These are phyloP conservation scores for Trametes meyenii DNA, from an alignment of 768 basidiomycete genomes.

Conservation along the genomic window DNA sequence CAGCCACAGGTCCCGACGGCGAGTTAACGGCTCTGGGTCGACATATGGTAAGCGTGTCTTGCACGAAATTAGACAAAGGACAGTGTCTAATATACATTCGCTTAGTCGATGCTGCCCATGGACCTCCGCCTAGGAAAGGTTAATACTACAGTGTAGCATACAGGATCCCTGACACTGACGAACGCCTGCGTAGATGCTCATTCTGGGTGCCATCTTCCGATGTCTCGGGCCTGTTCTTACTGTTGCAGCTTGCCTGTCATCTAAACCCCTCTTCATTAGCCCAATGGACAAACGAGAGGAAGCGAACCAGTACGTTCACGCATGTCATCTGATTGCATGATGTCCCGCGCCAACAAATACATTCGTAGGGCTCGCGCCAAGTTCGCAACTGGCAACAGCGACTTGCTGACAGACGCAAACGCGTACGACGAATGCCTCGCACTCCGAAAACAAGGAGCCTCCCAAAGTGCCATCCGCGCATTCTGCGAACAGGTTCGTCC, in stretches of 20 bases:
- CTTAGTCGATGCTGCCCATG: constrained; percentile 79
- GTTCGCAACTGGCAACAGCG: constrained; percentile 75
- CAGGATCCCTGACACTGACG: not conserved
- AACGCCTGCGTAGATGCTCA: constrained; percentile 65
- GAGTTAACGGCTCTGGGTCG: constrained; percentile 80
- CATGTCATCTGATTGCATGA: not conserved
- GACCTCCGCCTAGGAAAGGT: constrained; percentile 90
- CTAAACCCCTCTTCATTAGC: constrained; percentile 82
- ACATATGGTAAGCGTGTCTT: constrained; percentile 58
- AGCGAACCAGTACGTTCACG: constrained; percentile 57
- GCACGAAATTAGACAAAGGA: not conserved
- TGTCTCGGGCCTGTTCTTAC: constrained; percentile 83
- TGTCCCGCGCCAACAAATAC: not conserved
- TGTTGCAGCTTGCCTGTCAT: constrained; percentile 80
- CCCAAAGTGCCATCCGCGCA: constrained; percentile 45
- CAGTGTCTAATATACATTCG: constrained; percentile 8
- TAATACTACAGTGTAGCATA: not conserved
- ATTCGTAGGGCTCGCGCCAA: constrained; percentile 63
- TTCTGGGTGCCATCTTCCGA: constrained; percentile 80
- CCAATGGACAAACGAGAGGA: constrained; percentile 87
- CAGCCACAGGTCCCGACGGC: constrained; percentile 68
- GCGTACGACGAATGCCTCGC: constrained; percentile 70
- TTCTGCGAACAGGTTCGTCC: constrained; percentile 73
- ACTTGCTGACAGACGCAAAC: constrained; percentile 79
- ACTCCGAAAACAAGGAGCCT: constrained; percentile 53